Evolutionary conservation across 2,329 filamentous ascomycete species (phyloP), one percentile per base, ranked within the genome.

Genomic region (Claviceps spartinae): DNA sequence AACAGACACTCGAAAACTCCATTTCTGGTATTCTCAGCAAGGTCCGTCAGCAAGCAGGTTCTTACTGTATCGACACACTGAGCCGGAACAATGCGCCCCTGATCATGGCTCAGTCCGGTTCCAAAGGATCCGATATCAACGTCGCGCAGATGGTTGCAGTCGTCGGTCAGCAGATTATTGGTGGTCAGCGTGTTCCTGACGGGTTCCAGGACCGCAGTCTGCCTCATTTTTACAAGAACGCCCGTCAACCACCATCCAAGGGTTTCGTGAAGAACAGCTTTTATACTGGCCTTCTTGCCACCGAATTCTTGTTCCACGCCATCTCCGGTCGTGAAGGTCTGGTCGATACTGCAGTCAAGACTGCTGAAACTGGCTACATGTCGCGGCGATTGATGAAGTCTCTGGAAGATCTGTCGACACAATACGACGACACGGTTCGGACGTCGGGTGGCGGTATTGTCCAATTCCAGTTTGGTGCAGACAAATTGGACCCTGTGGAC

Each of bases 351-450:
- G 93, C 93, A 55, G 93, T 97, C 71, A 98, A 98, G 73, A 98
- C 93, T 50, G 93, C 93, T 50, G 93, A 98, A 68, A 98, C 93
- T 11, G 93, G 93, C 57, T 98, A 98, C 71, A 98, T 98, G 93
- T 97, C 91, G 56, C 84, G 93, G 70, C 83, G 93, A 59, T 68
- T 98, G 64, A 98, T 98, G 91, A 98, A 98, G 69, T 95, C 88
- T 3, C 71, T 98, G 48, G 93, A 98, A 65, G 93, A 98, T 73
- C 72, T 97, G 3, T 95, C 90, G 1, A 88, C 87, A 0, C 82
- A 89, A 61, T 98, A 98, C 61, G 93, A 98, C 61, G 81, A 94
- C 61, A 98, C 93, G 0, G 91, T 98, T 0, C 82, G 93, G 52
- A 97, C 91, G 30, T 96, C 90, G 0, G 85, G 84, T 2, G 86